phyloP scores from a whole-genome alignment of 2,329 filamentous ascomycete genomes.

The Aspergillus ochraceus region DNA sequence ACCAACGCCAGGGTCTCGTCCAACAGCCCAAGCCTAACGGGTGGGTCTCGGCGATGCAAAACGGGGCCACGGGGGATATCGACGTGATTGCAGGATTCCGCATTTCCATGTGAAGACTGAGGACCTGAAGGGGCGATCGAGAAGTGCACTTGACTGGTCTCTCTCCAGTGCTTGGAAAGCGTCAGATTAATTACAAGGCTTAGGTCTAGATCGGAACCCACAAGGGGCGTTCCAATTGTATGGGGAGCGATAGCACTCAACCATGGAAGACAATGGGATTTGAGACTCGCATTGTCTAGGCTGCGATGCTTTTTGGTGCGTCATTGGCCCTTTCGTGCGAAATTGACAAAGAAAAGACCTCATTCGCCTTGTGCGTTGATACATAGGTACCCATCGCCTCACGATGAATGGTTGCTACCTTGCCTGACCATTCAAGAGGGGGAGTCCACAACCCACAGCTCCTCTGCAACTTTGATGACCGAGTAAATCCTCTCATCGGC shows the following conservation, averaged over 20 bases:
- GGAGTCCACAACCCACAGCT: neutral
- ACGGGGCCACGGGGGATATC: neutral
- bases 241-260: neutral
- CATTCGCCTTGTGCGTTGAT: neutral
- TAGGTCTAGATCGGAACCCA: neutral
- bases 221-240: neutral
- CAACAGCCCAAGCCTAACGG: neutral
- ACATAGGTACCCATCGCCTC: too few relatives aligned
- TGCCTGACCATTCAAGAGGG: too few relatives aligned
- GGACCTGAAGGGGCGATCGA: too few relatives aligned
- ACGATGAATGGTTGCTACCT: too few relatives aligned
- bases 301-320: too few relatives aligned
- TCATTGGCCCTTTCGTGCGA: too few relatives aligned
- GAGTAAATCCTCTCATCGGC: neutral
- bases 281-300: neutral
- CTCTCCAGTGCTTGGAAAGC: neutral
- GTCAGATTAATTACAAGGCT: neutral
- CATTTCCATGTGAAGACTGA: neutral
- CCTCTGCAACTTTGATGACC: neutral
- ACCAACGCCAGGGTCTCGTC: neutral
- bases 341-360: neutral
- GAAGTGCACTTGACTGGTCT: neutral
- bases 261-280: neutral
- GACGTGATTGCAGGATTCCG: neutral
- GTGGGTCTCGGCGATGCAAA: neutral